Evolutionary conservation across 1,284 basidiomycete genomes (phyloP), one percentile per base, ranked within the genome.

Genomic region (Malassezia arunalokei): DNA sequence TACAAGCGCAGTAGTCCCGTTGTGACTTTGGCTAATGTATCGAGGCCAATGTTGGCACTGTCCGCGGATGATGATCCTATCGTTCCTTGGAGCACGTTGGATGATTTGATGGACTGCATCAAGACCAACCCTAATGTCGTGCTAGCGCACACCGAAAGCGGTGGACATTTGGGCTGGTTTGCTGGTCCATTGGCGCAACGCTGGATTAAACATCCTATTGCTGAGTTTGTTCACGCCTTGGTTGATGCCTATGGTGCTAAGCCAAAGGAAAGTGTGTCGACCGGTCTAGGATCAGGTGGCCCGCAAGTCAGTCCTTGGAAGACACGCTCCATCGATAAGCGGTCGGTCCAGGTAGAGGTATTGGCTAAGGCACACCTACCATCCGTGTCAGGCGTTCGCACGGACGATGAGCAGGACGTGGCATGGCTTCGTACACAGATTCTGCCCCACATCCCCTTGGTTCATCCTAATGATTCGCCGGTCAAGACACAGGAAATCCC

Each of bases 81-180:
- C 43, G 82, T 96, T 24, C 83, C 76, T 0, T 40, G 24, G 41
- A 33, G 41, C 44, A 51, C 55, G 56, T 37, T 63, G 56, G 55
- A 58, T 29, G 60, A 55, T 4, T 47, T 58, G n/a, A 47, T 56
- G 52, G 24, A 69, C 68, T 39, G 85, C 82, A 3, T 76, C 65
- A 76, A 78, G 51, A 77, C 77, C 9, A 85, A 83, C 54, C 75
- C 76, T 1, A 81, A 82, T 71, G 80, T 88, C 9, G 79, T 83
- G 8, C 80, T 86, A 66, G 84, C 79, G 11, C 75, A 86, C 49
- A 92, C 92, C 0, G 76, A 78, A 32, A 78, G 79, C 14, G 92
- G 94, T 1, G 94, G 94, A 0, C 92, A 98, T 76, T 78, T 98
- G 14, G 92, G 92, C 30, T 96, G 88, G 91, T 96, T 92, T 70